Percentiles rank a stretch among this genome's conserved stretches.
These are phyloP conservation scores for Lathyrus aphaca DNA, from an alignment of 306 rosid genomes.

Conservation along the genomic window DNA sequence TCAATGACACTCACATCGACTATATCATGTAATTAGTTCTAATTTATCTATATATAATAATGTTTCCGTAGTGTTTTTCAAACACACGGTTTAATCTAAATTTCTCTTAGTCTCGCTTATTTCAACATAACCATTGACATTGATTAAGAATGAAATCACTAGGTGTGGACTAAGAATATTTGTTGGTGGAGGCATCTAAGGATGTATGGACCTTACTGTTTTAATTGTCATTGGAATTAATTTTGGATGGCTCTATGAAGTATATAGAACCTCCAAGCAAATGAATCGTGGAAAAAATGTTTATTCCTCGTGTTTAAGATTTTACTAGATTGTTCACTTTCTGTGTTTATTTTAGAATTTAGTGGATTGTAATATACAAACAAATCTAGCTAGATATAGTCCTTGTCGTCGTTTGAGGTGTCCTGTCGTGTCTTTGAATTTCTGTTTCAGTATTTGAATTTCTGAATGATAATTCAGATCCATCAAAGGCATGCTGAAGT, in stretches of 20 bases:
- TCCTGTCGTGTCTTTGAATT: too few relatives aligned
- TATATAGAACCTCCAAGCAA: conserved; percentile 16
- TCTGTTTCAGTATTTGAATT: neutral
- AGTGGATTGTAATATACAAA: neutral
- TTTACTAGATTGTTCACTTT: conserved; percentile 34
- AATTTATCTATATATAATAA: too few relatives aligned
- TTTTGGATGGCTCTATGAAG: conserved; percentile 20
- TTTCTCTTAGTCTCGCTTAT: too few relatives aligned
- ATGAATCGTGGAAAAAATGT: conserved; percentile 16
- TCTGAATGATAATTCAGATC: neutral
- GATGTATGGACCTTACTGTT: conserved; percentile 19
- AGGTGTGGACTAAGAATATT: conserved; percentile 15
- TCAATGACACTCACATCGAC: too few relatives aligned
- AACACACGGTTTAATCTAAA: too few relatives aligned
- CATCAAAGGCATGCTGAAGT: too few relatives aligned
- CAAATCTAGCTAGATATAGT: conserved; percentile 5
- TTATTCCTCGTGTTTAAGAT: conserved; percentile 26
- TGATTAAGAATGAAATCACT: conserved; percentile 25
- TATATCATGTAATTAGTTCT: too few relatives aligned
- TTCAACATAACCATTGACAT: conserved; percentile 13
- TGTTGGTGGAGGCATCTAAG: conserved; percentile 32
- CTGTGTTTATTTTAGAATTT: neutral
- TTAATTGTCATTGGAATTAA: conserved; percentile 3
- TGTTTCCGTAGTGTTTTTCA: too few relatives aligned
- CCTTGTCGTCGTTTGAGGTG: neutral